Evolutionary conservation across 2,329 filamentous ascomycete species (phyloP).

Genomic region (Aureobasidium uvarum): DNA sequence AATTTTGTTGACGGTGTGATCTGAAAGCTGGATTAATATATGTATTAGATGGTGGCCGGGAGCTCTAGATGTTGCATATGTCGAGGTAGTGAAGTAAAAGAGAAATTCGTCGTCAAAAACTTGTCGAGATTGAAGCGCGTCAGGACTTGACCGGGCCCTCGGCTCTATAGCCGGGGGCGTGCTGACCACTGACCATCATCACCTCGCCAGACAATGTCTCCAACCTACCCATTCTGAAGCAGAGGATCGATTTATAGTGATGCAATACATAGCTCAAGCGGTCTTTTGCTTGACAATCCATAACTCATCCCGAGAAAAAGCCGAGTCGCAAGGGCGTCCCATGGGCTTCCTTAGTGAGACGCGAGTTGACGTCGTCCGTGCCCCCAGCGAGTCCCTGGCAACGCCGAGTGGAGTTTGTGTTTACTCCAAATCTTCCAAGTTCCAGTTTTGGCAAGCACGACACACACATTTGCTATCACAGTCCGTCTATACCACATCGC

Average conservation of each 20-base stretch:
- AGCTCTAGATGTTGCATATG: not conserved
- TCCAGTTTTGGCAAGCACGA: not conserved
- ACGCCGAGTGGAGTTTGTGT: slow-evolving; percentile 7
- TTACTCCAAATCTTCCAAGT: slow-evolving; percentile 4
- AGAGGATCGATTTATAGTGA: not conserved
- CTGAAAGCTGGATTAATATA: not conserved
- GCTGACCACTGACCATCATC: not conserved
- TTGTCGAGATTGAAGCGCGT: slow-evolving; percentile 23
- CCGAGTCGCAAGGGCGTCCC: no score
- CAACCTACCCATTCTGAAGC: not conserved
- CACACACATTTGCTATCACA: not conserved
- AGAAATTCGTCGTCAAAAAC: slow-evolving; percentile 25
- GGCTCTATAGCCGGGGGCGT: not conserved
- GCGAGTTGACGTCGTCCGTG: not conserved
- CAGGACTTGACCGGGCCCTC: slow-evolving; percentile 6
- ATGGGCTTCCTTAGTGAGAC: not conserved
- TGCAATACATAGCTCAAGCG: not conserved
- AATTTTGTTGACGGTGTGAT: not conserved
- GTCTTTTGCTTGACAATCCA: not conserved
- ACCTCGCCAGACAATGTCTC: not conserved
- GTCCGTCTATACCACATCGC: not conserved
- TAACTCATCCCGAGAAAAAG: not conserved
- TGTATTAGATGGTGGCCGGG: not conserved
- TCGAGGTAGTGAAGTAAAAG: not conserved
- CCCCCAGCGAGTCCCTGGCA: slow-evolving; percentile 8